Evolutionary conservation across 1,139 yeast genomes (phyloP).

Genomic region (Zygosaccharomyces sapae): DNA sequence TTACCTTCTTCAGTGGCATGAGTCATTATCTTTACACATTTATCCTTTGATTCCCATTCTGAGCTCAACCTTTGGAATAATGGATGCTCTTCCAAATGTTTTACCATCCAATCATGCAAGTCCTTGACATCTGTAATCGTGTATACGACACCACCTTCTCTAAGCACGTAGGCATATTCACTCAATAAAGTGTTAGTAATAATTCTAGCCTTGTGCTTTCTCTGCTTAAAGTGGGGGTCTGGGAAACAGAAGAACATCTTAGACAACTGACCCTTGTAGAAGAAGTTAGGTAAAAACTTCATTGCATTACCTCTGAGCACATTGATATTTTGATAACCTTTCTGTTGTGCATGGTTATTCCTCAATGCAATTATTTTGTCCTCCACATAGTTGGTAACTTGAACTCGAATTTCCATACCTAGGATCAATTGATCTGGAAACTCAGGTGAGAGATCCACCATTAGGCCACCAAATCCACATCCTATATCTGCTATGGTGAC

Average conservation of each 20-base stretch:
- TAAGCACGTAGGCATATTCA: slow-evolving; percentile 87
- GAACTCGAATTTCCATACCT: slow-evolving; percentile 97
- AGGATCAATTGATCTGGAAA: slow-evolving; percentile 70
- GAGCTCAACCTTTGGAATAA: slow-evolving; percentile 72
- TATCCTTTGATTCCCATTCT: slow-evolving; percentile 77
- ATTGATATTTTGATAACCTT: slow-evolving; percentile 70
- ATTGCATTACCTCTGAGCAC: slow-evolving; percentile 94
- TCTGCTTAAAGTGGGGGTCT: slow-evolving; percentile 95
- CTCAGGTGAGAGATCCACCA: slow-evolving; percentile 72
- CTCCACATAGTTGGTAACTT: slow-evolving; percentile 94
- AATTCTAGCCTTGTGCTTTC: slow-evolving; percentile 96
- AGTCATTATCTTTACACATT: slow-evolving; percentile 82
- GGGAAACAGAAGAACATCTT: slow-evolving; percentile 98
- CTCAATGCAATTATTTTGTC: slow-evolving; percentile 90
- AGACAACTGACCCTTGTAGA: slow-evolving; percentile 69
- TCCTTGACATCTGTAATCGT: slow-evolving; percentile 96
- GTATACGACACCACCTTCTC: slow-evolving; percentile 82
- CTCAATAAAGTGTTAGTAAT: slow-evolving; percentile 81
- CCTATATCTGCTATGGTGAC: slow-evolving; percentile 96
- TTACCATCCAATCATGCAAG: slow-evolving; percentile 93
- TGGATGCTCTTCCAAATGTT: slow-evolving; percentile 86
- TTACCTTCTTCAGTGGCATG: slow-evolving; percentile 96
- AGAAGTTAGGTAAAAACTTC: slow-evolving; percentile 95
- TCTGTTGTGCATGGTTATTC: slow-evolving; percentile 33
- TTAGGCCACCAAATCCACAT: slow-evolving; percentile 94